A percentile compares a stretch with the other conserved stretches of the same genome.
Evolutionary conservation across 176 grass and related monocot species (phyloP).

Genomic region (Chloris gayana): DNA sequence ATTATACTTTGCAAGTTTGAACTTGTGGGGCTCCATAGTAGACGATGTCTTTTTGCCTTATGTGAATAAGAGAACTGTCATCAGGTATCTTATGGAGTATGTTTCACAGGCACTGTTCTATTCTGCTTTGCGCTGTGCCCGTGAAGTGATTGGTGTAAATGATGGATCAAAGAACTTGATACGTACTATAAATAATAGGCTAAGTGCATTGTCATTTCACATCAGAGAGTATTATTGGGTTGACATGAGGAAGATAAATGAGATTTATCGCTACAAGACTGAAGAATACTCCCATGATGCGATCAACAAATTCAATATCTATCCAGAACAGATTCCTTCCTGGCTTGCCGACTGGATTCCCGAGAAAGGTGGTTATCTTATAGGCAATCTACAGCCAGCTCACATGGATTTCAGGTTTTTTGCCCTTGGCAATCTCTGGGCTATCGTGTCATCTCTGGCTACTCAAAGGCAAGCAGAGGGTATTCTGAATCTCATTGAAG

Average conservation of each 20-base stretch:
- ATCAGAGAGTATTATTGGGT: slow-evolving; percentile 93
- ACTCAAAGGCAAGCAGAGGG: slow-evolving; percentile 85
- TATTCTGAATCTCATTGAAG: slow-evolving; percentile 91
- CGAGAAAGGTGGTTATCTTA: slow-evolving; percentile 85
- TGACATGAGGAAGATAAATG: slow-evolving; percentile 93
- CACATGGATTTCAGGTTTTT: slow-evolving; percentile 99
- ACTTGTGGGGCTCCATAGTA: slow-evolving; percentile 2
- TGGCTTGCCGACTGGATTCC: slow-evolving; percentile 91
- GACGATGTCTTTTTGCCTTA: slow-evolving; percentile 14
- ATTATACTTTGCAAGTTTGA: slow-evolving; percentile 21
- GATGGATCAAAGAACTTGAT: slow-evolving; percentile 72
- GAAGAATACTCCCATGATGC: slow-evolving; percentile 92
- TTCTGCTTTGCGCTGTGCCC: slow-evolving; percentile 82
- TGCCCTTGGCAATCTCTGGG: slow-evolving; percentile 93
- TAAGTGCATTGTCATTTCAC: slow-evolving; percentile 84
- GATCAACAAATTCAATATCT: slow-evolving; percentile 92
- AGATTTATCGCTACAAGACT: slow-evolving; percentile 91
- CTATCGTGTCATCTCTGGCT: slow-evolving; percentile 81
- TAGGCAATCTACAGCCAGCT: slow-evolving; percentile 85
- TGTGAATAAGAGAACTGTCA: slow-evolving; percentile 26
- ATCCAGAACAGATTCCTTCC: slow-evolving; percentile 86
- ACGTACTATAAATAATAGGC: slow-evolving; percentile 72
- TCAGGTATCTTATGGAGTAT: slow-evolving; percentile 21
- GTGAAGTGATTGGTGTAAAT: slow-evolving; percentile 70
- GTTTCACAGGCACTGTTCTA: slow-evolving; percentile 80